Base-by-base conservation (phyloP, 805 yeast species). In the Saccharomycopsis guyanensis region DNA sequence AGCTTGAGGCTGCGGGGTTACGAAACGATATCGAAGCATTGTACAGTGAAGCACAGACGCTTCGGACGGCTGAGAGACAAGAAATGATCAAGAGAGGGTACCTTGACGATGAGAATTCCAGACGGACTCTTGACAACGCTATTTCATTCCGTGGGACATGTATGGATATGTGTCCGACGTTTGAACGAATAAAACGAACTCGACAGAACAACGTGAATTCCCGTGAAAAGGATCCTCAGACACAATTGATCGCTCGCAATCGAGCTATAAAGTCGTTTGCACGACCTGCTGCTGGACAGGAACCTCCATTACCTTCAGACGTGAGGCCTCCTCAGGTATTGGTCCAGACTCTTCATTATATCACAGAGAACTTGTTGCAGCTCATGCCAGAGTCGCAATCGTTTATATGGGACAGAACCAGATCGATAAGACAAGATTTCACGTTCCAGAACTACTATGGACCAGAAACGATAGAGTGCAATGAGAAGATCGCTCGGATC, bases 221-320 rank as follows among this genome's bases (percentile, higher is more conserved):
- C 7, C 71, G 81, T 55, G 98, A 93, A 64, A 80, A 71, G 53
- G 87, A 82, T 50, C 75, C 80, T 2, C 49, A 50, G 1, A 66
- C 66, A 0, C 77, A 77, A 3, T 72, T 66, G 51, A 82, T 87
- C 4, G 71, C 86, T 0, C 61, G 75, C 24, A 57, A 58, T 0
- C 66, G 70, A 38, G 96, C 97, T 0, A 75, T 93, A 4, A 93
- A 93, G 63, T 94, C 96, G 1, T 93, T 93, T 59, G 84, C 95
- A 19, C 71, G 99, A 56, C 97, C 99, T 0, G 96, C 95, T 15
- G 97, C 97, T 0, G 98, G 97, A 4, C 96, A 93, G 56, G 95
- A 96, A 1, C 97, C 97, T 1, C 95, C 97, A 2, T 67, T 93
- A 48, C 99, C 98, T 0, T 87, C 97, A 1, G 98, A 93, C 61